Evolutionary conservation across 805 yeast species (phyloP).

Genomic region (Ogataea pilisensis): DNA sequence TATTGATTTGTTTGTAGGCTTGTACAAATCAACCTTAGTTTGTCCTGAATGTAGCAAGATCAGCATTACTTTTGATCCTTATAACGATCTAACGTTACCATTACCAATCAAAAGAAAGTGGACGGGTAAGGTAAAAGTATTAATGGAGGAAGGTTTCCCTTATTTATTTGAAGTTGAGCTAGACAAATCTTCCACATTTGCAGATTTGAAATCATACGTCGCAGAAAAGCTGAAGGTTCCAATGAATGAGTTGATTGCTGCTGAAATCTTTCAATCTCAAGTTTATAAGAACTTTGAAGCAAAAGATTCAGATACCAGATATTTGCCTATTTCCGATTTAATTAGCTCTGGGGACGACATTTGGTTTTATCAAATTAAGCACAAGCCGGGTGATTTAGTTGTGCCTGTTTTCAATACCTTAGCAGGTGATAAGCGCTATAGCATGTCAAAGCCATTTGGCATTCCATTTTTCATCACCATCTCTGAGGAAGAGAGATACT

Average conservation of each 20-base stretch:
- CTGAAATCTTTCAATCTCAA: constrained; percentile 62
- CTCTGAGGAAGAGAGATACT: constrained; percentile 44
- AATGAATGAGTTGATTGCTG: constrained; percentile 40
- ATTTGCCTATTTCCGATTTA: constrained; percentile 62
- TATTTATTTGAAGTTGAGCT: constrained; percentile 66
- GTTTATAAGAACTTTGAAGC: constrained; percentile 67
- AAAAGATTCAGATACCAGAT: constrained; percentile 48
- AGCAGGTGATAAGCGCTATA: constrained; percentile 32
- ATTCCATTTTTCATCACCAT: constrained; percentile 71
- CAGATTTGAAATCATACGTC: constrained; percentile 59
- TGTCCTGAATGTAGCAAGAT: constrained; percentile 82
- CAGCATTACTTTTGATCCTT: constrained; percentile 91
- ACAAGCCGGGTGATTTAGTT: constrained; percentile 45
- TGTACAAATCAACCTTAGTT: constrained; percentile 82
- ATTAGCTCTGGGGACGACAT: constrained; percentile 61
- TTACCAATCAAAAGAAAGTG: constrained; percentile 74
- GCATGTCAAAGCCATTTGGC: constrained; percentile 55
- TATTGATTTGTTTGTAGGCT: constrained; percentile 82
- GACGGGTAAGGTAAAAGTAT: constrained; percentile 58
- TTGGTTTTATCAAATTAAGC: constrained; percentile 49
- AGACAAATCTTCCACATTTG: constrained; percentile 56
- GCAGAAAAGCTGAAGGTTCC: constrained; percentile 41
- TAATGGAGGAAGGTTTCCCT: constrained; percentile 54
- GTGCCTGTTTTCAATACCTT: constrained; percentile 57
- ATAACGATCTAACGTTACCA: constrained; percentile 84